phyloP scores from a whole-genome alignment of 768 basidiomycete genomes.

The Collybiopsis luxurians region DNA sequence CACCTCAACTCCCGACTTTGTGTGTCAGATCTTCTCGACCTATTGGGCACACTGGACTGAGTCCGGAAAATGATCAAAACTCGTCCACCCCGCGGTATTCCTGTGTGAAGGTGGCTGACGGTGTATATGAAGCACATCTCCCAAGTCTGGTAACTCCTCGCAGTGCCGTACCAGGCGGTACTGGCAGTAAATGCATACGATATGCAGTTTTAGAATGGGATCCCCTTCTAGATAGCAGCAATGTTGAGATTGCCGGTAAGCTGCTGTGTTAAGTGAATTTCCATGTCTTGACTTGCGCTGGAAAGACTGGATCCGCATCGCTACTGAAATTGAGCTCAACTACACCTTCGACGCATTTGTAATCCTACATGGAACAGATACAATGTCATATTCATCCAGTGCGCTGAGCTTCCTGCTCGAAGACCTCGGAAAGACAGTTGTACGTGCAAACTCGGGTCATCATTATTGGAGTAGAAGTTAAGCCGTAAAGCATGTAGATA shows the following conservation, averaged over 20 bases:
- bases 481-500: conserved; percentile 47
- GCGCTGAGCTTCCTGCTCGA: conserved; percentile 90
- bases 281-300: background rate
- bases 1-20: conserved; percentile 36
- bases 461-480: background rate
- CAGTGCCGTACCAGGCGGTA: conserved; percentile 57
- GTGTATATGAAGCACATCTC: conserved; percentile 69
- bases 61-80: conserved; percentile 25
- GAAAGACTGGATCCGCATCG: conserved; percentile 89
- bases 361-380: conserved; percentile 88
- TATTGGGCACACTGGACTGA: conserved; percentile 45
- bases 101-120: conserved; percentile 52
- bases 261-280: background rate
- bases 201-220: conserved; percentile 92
- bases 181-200: conserved; percentile 67
- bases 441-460: conserved; percentile 25
- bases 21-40: conserved; percentile 70
- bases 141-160: conserved; percentile 81
- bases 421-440: conserved; percentile 90
- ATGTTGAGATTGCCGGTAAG: conserved; percentile 77
- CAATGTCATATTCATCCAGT: conserved; percentile 87
- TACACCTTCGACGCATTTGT: conserved; percentile 93
- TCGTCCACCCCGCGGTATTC: conserved; percentile 25
- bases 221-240: conserved; percentile 85
- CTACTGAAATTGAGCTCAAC: conserved; percentile 91